Base-by-base conservation (phyloP, 2,329 filamentous ascomycete genomes). In the Nemania diffusa region DNA sequence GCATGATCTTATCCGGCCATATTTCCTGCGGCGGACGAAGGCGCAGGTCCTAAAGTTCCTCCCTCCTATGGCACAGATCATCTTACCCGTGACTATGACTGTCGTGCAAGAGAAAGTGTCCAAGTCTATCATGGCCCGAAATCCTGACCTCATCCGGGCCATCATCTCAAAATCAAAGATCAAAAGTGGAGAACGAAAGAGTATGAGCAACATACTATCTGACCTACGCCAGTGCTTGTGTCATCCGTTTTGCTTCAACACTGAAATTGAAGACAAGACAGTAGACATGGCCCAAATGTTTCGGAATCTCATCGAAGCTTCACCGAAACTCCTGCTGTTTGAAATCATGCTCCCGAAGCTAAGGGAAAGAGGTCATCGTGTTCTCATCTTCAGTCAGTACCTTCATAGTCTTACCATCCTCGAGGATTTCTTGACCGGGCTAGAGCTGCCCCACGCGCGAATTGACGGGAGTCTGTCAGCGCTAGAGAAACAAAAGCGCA, bases 361-460 rank as follows among this genome's bases (percentile, higher is more conserved):
- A 0, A 88, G 91, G 72, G 91, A 93, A 74, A 88, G 91, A 26
- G 95, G 95, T 0, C 94, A 99, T 77, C 88, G 96, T 3, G 94
- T 98, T 0, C 84, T 99, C 22, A 92, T 99, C 37, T 99, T 99
- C 80, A 97, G 94, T 76, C 96, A 99, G 76, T 99, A 98, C 71
- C 84, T 99, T 2, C 88, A 90, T 62, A 94, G 97, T 81, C 85
- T 99, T 2, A 90, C 94, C 73, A 92, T 99, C 46, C 82, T 97
- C 8, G 96, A 99, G 78, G 97, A 99, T 78, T 98, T 98, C 73
- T 81, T 99, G 4, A 86, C 87, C 46, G 91, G 92, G 1, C 82
- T 97, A 66, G 89, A 90, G 9, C 84, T 96, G 71, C 81, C 85
- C 4, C 93, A 92, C 76, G 88, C 91, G 68, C 92, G 96, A 46